phyloP scores from a whole-genome alignment of 1,139 yeast species.

The Kazachstania sp. region DNA sequence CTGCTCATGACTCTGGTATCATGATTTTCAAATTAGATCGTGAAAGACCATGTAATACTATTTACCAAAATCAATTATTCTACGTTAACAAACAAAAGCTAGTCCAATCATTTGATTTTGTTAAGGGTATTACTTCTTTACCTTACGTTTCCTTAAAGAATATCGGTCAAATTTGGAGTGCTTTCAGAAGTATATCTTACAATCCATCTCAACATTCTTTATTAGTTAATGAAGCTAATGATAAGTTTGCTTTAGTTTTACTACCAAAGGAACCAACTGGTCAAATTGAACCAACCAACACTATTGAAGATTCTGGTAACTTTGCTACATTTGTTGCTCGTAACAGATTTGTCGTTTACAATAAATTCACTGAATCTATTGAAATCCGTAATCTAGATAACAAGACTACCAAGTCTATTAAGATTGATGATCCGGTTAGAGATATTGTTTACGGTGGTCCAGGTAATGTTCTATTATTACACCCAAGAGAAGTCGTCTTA shows the following conservation, averaged over 20 bases:
- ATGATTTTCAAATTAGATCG: constrained; percentile 97
- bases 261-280: constrained; percentile 87
- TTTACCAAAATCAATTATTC: constrained; percentile 60
- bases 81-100: constrained; percentile 81
- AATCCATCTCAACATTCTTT: constrained; percentile 89
- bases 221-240: constrained; percentile 59
- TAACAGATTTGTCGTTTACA: constrained; percentile 82
- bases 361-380: constrained; percentile 53
- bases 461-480: constrained; percentile 72
- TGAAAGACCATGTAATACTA: constrained; percentile 86
- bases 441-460: constrained; percentile 77
- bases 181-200: constrained; percentile 76
- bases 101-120: constrained; percentile 70
- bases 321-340: constrained; percentile 88
- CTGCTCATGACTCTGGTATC: constrained; percentile 95
- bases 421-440: constrained; percentile 59
- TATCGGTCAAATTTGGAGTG: constrained; percentile 78
- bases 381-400: constrained; percentile 81
- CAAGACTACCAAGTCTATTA: constrained; percentile 70
- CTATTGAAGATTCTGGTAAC: constrained; percentile 73
- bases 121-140: constrained; percentile 49
- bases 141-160: constrained; percentile 80
- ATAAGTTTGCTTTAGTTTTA: constrained; percentile 62
- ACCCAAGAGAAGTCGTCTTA: constrained; percentile 61
- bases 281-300: constrained; percentile 79